Conservation (phyloP, 768 basidiomycete species). For the Hemileccinum impolitum region DNA sequence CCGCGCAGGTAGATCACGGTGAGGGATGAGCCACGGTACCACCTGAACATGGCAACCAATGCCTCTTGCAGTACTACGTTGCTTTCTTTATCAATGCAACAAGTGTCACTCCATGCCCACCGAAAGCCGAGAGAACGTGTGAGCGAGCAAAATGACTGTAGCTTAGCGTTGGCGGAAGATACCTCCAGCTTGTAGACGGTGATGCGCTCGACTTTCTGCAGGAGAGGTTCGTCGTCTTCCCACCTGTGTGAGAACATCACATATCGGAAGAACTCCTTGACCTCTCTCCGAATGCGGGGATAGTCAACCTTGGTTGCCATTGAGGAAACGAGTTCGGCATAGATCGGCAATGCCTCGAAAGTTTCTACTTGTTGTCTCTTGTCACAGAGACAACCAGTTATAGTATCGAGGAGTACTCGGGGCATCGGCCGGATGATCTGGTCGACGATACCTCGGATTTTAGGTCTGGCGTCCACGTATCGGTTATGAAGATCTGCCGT, state of each 20-base stretch:
- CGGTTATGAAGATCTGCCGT: not conserved
- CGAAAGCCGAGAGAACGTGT: not conserved
- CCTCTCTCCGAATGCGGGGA: not conserved
- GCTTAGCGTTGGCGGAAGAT: slow-evolving; percentile 3
- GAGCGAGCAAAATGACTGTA: slow-evolving; percentile 6
- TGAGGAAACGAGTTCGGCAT: not conserved
- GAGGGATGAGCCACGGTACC: slow-evolving; percentile 4
- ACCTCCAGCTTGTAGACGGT: slow-evolving; percentile 4
- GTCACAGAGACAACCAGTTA: not conserved
- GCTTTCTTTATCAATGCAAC: slow-evolving; percentile 1
- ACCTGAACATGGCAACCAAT: slow-evolving; percentile 13
- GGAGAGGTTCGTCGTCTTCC: not conserved
- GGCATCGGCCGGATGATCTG: not conserved
- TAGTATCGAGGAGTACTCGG: not conserved
- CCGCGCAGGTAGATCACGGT: slow-evolving; percentile 14
- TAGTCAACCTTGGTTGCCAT: not conserved
- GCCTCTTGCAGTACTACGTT: slow-evolving; percentile 10
- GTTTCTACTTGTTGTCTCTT: not conserved
- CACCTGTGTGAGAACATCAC: slow-evolving; percentile 6
- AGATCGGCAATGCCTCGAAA: slow-evolving; percentile 1
- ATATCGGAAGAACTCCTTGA: not conserved
- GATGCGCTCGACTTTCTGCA: not conserved
- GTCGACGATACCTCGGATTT: not conserved
- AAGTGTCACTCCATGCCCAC: slow-evolving; percentile 19
- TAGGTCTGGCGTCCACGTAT: not conserved